Evolutionary conservation across 805 yeast species (phyloP).

Genomic region (Ogataea sp.): DNA sequence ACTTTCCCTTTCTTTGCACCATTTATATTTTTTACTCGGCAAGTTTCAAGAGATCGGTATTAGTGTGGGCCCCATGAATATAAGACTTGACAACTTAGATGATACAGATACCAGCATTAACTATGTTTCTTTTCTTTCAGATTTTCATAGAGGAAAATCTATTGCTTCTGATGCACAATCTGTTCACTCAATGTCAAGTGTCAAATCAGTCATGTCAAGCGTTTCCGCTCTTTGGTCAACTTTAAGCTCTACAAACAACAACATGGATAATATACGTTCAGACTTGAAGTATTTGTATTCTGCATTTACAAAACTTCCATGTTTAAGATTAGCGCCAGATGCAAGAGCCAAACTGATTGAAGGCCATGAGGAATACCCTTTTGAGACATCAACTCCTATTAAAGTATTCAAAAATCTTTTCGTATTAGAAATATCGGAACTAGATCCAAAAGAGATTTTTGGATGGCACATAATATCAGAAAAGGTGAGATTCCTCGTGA

Average conservation of each 20-base stretch:
- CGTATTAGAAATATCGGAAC: constrained; percentile 50
- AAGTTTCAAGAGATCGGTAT: constrained; percentile 40
- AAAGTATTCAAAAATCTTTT: constrained; percentile 52
- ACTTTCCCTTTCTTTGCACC: constrained; percentile 53
- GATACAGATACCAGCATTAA: constrained; percentile 40
- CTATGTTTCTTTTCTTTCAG: constrained; percentile 52
- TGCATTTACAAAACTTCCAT: constrained; percentile 59
- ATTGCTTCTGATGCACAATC: constrained; percentile 32
- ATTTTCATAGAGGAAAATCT: constrained; percentile 33
- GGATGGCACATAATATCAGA: constrained; percentile 59
- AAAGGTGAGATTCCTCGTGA: constrained; percentile 43
- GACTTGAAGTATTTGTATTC: constrained; percentile 51
- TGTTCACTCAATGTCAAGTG: constrained; percentile 50
- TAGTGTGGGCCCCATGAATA: constrained; percentile 53
- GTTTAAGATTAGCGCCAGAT: constrained; percentile 52
- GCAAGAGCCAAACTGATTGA: constrained; percentile 47
- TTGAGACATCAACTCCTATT: constrained; percentile 64
- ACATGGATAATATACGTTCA: constrained; percentile 28
- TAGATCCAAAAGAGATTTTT: constrained; percentile 56
- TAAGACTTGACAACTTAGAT: constrained; percentile 49
- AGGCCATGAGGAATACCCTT: constrained; percentile 63
- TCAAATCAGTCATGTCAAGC: constrained; percentile 43
- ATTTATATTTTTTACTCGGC: constrained; percentile 53
- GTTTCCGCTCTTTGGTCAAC: constrained; percentile 33
- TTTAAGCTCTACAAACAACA: constrained; percentile 30